phyloP scores from a whole-genome alignment of 2,329 filamentous ascomycete genomes.

The Curvularia eragrostidis region DNA sequence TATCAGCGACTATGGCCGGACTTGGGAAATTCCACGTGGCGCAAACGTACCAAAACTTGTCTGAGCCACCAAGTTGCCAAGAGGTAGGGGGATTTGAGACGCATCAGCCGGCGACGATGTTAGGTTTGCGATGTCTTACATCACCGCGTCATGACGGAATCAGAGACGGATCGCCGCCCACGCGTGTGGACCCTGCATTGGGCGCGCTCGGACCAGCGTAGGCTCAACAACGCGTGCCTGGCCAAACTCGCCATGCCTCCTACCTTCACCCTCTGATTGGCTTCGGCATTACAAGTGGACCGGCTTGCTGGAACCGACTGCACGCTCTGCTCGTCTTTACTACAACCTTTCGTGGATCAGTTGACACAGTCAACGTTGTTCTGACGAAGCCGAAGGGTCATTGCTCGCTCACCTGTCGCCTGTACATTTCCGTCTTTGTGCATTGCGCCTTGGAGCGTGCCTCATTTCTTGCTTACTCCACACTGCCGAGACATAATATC shows the following conservation, averaged over 20 bases:
- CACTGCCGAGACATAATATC: background rate
- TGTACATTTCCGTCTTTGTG: too few relatives aligned
- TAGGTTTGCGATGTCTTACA: background rate
- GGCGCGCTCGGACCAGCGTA: constrained; percentile 4
- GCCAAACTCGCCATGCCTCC: constrained; percentile 7
- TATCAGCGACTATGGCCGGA: background rate
- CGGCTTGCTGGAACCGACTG: background rate
- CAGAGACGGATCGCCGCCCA: constrained; percentile 5
- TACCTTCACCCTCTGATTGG: constrained; percentile 10
- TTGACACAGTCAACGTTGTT: background rate
- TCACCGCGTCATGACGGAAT: constrained; percentile 27
- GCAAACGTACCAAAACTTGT: background rate
- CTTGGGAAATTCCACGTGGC: background rate
- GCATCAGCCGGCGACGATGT: background rate
- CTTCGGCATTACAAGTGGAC: background rate
- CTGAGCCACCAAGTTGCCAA: background rate
- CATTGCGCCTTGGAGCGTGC: background rate
- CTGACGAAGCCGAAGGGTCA: background rate
- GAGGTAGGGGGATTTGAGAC: background rate
- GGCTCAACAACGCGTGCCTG: background rate
- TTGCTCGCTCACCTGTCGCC: background rate
- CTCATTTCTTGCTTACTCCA: background rate
- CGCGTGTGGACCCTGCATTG: constrained; percentile 18
- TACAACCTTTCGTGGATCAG: background rate
- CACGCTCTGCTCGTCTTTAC: background rate